Conservation (phyloP, 1,139 yeast species). For the Petasospora fabianii region DNA sequence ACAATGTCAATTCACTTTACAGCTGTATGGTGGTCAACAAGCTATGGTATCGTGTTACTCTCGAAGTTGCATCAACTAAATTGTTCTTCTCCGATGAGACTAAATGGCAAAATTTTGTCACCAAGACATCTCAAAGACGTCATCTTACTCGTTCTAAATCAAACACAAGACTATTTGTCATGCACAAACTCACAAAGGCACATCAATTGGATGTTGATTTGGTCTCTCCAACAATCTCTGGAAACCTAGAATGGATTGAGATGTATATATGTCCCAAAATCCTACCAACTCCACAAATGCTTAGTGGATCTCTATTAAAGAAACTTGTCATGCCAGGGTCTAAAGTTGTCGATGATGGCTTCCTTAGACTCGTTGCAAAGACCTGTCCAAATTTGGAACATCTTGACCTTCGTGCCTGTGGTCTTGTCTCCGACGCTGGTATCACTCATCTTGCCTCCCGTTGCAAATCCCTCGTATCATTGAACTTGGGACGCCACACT, state of each 20-base stretch:
- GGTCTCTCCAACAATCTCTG: constrained; percentile 39
- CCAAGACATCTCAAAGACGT: constrained; percentile 7
- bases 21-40: constrained; percentile 67
- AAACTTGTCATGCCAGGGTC: constrained; percentile 76
- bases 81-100: constrained; percentile 50
- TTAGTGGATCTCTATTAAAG: constrained; percentile 43
- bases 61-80: constrained; percentile 50
- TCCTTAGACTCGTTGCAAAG: constrained; percentile 48
- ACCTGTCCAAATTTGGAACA: constrained; percentile 57
- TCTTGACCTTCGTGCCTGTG: constrained; percentile 85
- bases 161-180: constrained; percentile 40
- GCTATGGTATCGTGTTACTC: constrained; percentile 57
- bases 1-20: constrained; percentile 35
- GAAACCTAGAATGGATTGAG: constrained; percentile 63
- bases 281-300: constrained; percentile 48
- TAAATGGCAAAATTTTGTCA: constrained; percentile 45
- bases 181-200: constrained; percentile 46
- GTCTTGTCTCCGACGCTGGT: constrained; percentile 71
- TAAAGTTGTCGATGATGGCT: constrained; percentile 56
- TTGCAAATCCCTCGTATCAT: constrained; percentile 51
- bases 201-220: constrained; percentile 42
- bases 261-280: constrained; percentile 79
- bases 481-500: constrained; percentile 79
- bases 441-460: constrained; percentile 57
- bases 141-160: constrained; percentile 26